Percentiles rank a stretch among this genome's conserved stretches.
phyloP scores from a whole-genome alignment of 176 grass and related monocot genomes.

The Phoenix dactylifera region DNA sequence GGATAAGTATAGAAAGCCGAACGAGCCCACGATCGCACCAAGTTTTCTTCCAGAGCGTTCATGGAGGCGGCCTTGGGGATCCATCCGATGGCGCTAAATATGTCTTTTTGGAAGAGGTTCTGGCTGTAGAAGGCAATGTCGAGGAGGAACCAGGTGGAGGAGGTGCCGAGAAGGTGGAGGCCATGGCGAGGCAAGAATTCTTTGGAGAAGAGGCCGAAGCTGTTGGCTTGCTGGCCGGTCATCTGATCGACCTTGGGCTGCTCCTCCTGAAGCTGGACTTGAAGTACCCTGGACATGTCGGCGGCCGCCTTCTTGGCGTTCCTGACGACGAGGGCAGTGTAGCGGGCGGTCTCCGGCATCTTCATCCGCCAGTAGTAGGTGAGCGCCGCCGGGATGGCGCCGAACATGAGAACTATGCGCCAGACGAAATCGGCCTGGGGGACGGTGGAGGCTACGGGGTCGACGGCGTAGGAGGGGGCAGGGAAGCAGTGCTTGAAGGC shows the following conservation, averaged over 20 bases:
- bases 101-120: constrained; percentile 72
- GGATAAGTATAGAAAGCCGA: constrained; percentile 36
- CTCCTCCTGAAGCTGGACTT: constrained; percentile 12
- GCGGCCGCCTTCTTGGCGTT: constrained; percentile 27
- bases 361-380: constrained; percentile 69
- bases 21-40: constrained; percentile 25
- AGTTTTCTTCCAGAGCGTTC: constrained; percentile 40
- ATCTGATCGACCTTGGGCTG: not conserved
- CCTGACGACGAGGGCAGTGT: constrained; percentile 40
- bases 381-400: constrained; percentile 44
- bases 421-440: constrained; percentile 34
- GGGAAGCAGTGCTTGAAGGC: constrained; percentile 16
- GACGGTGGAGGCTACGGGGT: constrained; percentile 28
- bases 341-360: constrained; percentile 63
- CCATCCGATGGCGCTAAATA: constrained; percentile 26
- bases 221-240: not conserved
- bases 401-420: constrained; percentile 57
- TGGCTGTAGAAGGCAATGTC: constrained; percentile 67
- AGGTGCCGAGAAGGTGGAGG: constrained; percentile 36
- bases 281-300: constrained; percentile 41
- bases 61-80: constrained; percentile 17
- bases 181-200: constrained; percentile 38
- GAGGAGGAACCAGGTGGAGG: constrained; percentile 51
- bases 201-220: constrained; percentile 32
- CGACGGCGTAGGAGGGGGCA: constrained; percentile 25